Percentiles rank a stretch among this genome's conserved stretches.
These are phyloP conservation scores for Coemansia sp. DNA, from an alignment of 192 early-diverging fungal genomes.

Conservation along the genomic window DNA sequence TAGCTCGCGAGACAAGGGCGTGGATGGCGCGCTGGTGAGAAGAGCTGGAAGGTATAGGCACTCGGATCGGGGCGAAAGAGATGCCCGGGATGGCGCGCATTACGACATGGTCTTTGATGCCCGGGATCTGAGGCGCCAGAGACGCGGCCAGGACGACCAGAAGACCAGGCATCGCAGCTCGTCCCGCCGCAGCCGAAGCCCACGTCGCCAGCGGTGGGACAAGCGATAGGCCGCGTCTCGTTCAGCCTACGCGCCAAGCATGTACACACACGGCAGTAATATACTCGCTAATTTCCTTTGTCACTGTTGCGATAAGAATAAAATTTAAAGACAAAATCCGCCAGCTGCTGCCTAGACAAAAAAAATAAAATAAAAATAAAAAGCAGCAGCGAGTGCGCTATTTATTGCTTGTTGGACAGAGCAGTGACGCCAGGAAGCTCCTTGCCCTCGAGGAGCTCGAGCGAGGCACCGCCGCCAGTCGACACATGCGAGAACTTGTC, in stretches of 20 bases:
- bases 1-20: not conserved
- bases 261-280: too few species aligned
- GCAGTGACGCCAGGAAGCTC: conserved; percentile 72
- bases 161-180: not conserved
- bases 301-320: not conserved
- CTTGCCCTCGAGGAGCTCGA: conserved; percentile 98
- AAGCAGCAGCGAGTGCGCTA: too few species aligned
- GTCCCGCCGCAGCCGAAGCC: conserved; percentile 5
- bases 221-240: too few species aligned
- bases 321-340: not conserved
- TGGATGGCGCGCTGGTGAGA: conserved; percentile 4
- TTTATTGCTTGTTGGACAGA: conserved; percentile 58
- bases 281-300: too few species aligned
- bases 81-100: not conserved
- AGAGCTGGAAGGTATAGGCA: conserved; percentile 14
- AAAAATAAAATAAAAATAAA: conserved; percentile 9
- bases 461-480: conserved; percentile 94
- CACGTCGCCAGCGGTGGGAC: not conserved
- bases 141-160: not conserved
- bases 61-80: not conserved
- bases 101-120: conserved; percentile 46
- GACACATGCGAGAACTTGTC: conserved; percentile 89
- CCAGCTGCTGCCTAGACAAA: too few species aligned
- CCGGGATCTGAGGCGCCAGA: not conserved
- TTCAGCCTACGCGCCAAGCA: too few species aligned